Evolutionary conservation across 495 filamentous ascomycete genomes (phyloP).

Genomic region (Podospora pseudopauciseta): DNA sequence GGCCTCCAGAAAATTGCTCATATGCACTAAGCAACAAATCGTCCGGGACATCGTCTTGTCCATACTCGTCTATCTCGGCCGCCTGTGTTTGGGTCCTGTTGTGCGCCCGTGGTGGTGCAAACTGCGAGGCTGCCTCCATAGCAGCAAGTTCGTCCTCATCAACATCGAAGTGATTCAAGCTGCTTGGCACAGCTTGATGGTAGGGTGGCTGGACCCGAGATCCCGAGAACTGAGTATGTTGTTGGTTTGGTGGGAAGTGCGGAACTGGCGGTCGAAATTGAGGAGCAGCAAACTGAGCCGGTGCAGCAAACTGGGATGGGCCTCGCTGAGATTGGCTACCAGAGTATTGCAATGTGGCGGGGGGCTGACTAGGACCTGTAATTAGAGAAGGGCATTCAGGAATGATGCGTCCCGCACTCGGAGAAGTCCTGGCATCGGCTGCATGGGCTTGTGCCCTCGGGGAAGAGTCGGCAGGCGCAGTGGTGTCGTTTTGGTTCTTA

Average conservation of each 20-base stretch:
- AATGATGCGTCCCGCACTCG: slow-evolving; percentile 28
- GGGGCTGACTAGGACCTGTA: background rate
- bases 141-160: slow-evolving; percentile 41
- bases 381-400: slow-evolving; percentile 36
- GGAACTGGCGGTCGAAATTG: background rate
- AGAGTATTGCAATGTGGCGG: background rate
- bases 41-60: slow-evolving; percentile 41
- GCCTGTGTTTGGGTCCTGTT: background rate
- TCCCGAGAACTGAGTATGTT: background rate
- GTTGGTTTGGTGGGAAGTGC: background rate
- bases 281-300: no score
- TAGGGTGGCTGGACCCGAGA: background rate
- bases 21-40: slow-evolving; percentile 65
- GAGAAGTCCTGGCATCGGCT: slow-evolving; percentile 3
- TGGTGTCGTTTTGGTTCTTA: slow-evolving; percentile 25
- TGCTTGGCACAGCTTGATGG: background rate
- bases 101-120: background rate
- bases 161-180: slow-evolving; percentile 10
- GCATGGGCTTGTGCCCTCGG: slow-evolving; percentile 12
- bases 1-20: slow-evolving; percentile 47
- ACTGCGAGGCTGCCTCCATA: slow-evolving; percentile 1
- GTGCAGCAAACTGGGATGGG: no score
- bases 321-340: background rate
- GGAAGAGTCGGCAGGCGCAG: slow-evolving; percentile 21
- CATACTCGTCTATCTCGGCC: slow-evolving; percentile 6